These are phyloP conservation scores for Kluyveromyces siamensis DNA, from an alignment of 805 yeast genomes.

Conservation along the genomic window DNA sequence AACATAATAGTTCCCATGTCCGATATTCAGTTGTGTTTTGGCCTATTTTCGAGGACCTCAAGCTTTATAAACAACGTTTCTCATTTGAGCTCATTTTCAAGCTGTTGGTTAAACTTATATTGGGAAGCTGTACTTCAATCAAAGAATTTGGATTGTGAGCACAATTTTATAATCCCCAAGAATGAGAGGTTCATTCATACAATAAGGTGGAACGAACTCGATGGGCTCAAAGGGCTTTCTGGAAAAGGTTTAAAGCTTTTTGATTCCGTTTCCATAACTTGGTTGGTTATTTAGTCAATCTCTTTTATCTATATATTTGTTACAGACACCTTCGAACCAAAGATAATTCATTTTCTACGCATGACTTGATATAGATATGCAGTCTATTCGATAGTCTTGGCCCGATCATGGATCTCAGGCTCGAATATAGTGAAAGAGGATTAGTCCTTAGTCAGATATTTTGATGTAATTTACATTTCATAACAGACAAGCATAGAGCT, in stretches of 20 bases:
- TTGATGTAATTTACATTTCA: no score
- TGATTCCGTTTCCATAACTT: conserved; percentile 36
- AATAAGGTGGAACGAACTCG: conserved; percentile 44
- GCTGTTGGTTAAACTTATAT: conserved; percentile 36
- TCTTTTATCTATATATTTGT: no score
- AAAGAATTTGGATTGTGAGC: conserved; percentile 5
- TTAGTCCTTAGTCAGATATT: no score
- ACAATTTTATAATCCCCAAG: conserved; percentile 4
- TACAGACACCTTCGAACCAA: background rate
- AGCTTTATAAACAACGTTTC: conserved; percentile 12
- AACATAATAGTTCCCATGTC: conserved; percentile 3
- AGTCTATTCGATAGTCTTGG: no score
- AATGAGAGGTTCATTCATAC: conserved; percentile 4
- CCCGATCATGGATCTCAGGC: no score
- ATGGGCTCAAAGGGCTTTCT: conserved; percentile 59
- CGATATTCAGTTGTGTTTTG: conserved; percentile 22
- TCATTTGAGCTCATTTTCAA: conserved; percentile 18
- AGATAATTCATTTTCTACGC: no score
- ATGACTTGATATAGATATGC: no score
- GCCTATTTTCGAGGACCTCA: conserved; percentile 10
- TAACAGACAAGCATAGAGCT: no score
- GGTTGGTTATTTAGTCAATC: conserved; percentile 8
- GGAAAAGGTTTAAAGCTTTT: conserved; percentile 45
- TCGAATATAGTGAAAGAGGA: no score
- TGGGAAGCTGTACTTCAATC: conserved; percentile 31